Conservation (phyloP, 805 yeast genomes). For the Candida tallmaniae region DNA sequence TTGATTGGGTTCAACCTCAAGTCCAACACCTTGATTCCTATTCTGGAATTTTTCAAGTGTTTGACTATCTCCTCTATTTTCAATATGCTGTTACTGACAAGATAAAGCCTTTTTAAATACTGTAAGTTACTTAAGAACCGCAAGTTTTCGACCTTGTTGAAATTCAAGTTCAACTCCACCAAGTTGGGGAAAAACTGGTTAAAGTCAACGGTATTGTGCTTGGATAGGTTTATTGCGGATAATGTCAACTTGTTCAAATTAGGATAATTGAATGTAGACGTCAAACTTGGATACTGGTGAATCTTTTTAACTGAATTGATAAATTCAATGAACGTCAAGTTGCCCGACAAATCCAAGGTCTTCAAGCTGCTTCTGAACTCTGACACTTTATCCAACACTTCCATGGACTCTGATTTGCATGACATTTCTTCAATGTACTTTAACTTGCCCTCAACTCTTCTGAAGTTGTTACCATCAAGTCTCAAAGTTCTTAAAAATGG, state of each 20-base stretch:
- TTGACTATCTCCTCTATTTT: constrained; percentile 29
- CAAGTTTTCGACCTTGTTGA: constrained; percentile 40
- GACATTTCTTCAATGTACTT: constrained; percentile 40
- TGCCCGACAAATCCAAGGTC: constrained; percentile 40
- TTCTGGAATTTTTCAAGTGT: constrained; percentile 26
- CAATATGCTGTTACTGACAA: constrained; percentile 44
- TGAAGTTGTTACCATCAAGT: constrained; percentile 41
- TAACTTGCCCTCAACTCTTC: constrained; percentile 23
- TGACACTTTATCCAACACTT: constrained; percentile 16
- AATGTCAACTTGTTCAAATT: constrained; percentile 38
- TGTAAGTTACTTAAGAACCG: constrained; percentile 26
- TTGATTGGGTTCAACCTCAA: constrained; percentile 48
- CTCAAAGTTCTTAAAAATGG: constrained; percentile 41
- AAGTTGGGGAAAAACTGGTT: constrained; percentile 42
- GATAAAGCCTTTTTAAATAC: constrained; percentile 34
- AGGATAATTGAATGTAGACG: constrained; percentile 17
- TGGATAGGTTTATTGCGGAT: constrained; percentile 43
- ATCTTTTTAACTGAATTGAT: too few relatives aligned
- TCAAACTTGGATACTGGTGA: too few relatives aligned
- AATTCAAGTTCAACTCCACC: constrained; percentile 45
- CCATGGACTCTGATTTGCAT: constrained; percentile 30
- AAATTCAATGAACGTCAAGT: constrained; percentile 14
- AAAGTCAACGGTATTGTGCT: constrained; percentile 24
- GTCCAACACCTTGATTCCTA: constrained; percentile 37
- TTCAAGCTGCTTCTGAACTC: constrained; percentile 20